Conservation (phyloP, 1,284 basidiomycete species). For the Cystobasidium sp. region DNA sequence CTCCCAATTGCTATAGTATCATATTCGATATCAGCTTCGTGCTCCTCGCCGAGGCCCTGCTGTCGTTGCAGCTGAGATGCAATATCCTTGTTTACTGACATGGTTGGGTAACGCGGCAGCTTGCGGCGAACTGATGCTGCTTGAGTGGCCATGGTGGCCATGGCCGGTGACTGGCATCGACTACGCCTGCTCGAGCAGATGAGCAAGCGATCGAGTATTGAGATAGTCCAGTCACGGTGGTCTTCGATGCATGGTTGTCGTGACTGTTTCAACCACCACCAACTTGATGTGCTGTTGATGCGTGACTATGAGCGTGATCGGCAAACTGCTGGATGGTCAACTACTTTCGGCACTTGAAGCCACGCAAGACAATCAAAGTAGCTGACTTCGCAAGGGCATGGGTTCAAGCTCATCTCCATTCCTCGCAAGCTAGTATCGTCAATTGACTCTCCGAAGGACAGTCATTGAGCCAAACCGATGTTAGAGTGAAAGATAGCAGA, state of each 20-base stretch:
- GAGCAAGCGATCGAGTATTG: not conserved
- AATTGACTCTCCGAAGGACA: too few species aligned
- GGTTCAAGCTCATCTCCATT: too few species aligned
- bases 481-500: not conserved
- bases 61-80: not conserved
- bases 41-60: not conserved
- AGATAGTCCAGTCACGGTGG: not conserved
- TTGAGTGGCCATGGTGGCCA: conserved; percentile 22
- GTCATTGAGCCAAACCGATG: not conserved
- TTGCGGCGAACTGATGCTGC: conserved; percentile 12
- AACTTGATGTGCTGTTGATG: conserved; percentile 3
- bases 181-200: not conserved
- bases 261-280: not conserved
- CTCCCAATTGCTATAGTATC: conserved; percentile 48
- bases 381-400: too few species aligned
- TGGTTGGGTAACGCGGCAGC: conserved; percentile 47
- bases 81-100: conserved; percentile 42
- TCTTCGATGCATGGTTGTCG: conserved; percentile 4
- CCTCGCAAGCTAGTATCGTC: too few species aligned
- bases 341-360: too few species aligned
- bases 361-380: too few species aligned
- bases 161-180: conserved; percentile 13
- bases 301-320: not conserved
- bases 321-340: not conserved
- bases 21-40: not conserved